Evolutionary conservation across 768 basidiomycete genomes (phyloP).

Genomic region (Leccinum subgranulosum): DNA sequence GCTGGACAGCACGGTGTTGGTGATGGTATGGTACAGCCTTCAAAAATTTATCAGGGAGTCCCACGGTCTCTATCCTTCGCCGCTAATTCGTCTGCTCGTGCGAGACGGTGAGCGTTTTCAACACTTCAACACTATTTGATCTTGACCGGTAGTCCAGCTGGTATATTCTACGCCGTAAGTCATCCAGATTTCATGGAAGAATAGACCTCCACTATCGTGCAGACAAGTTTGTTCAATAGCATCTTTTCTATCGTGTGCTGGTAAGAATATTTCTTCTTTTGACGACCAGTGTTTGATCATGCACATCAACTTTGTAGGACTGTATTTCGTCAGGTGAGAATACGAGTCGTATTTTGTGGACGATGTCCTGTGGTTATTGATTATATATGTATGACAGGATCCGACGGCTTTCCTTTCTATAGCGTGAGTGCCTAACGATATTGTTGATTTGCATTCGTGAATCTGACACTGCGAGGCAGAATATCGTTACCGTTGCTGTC

Average conservation of each 20-base stretch:
- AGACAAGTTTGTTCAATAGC: not conserved
- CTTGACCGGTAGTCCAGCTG: not conserved
- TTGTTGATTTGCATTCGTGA: not conserved
- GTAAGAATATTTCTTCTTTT: not conserved
- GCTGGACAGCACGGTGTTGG: slow-evolving; percentile 6
- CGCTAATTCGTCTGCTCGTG: not conserved
- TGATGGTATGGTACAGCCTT: slow-evolving; percentile 5
- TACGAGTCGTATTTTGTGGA: not conserved
- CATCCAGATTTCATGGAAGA: not conserved
- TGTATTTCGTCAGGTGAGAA: not conserved
- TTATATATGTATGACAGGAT: not conserved
- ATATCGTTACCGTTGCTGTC: slow-evolving; percentile 13
- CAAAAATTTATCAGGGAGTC: not conserved
- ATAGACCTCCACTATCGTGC: not conserved
- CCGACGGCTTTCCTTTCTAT: not conserved
- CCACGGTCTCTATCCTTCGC: not conserved
- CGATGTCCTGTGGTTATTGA: not conserved
- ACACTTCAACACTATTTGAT: not conserved
- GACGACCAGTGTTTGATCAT: not conserved
- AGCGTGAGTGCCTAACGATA: not conserved
- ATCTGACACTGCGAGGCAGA: not conserved
- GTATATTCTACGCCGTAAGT: not conserved
- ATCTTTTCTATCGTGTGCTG: not conserved
- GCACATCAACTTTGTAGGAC: not conserved
- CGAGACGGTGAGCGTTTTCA: not conserved